Base-by-base conservation (phyloP, 2,329 filamentous ascomycete species). In the Colletotrichum sp. region DNA sequence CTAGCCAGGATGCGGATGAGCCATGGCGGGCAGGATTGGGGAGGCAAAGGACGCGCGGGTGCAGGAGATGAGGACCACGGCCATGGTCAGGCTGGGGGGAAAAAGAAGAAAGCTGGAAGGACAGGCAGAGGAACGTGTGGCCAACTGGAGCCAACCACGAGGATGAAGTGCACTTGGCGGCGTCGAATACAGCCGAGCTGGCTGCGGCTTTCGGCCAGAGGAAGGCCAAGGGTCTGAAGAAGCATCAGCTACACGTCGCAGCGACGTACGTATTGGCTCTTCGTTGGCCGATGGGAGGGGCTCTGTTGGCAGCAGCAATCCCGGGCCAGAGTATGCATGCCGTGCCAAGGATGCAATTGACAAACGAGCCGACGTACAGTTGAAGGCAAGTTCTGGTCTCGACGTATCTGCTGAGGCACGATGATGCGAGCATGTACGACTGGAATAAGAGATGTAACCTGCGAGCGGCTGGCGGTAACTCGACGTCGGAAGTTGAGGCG, bases 401-500 rank as follows among this genome's bases (percentile, higher is more conserved):
- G 34, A 30, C 22, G 36, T 26, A 36, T 22, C n/a, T 22, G 30
- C 30, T 36, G 55, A 26, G 24, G 34, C 22, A 39, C 22, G 26
- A 63, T 39, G 60, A 36, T 63, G 60, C 30, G 28, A 36, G 32
- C 30, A 18, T 15, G 16, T 63, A 63, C 32, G 60, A 32, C 9
- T 69, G 67, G 30, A n/a, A 52, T 44, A 10, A n/a, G 32, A 68
- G 7, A 59, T 64, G 63, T 18, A 34, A 69, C 34, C 52, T 67
- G 55, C 26, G 44, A 28, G 62, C 32, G 65, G 52, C 59, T 69
- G 72, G 57, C 12, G n/a, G 18, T 32, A 39, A 67, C 48, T 64
- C 71, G 71, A 66, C 72, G 68, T 75, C 75, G 66, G 72, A 77
- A 72, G 75, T 77, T 75, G 76, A 76, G 76, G 77, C 75, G 73